Percentiles rank a stretch among this genome's conserved stretches.
phyloP scores from a whole-genome alignment of 257 asterid genomes.

The Parsonsia alboflavescens region DNA sequence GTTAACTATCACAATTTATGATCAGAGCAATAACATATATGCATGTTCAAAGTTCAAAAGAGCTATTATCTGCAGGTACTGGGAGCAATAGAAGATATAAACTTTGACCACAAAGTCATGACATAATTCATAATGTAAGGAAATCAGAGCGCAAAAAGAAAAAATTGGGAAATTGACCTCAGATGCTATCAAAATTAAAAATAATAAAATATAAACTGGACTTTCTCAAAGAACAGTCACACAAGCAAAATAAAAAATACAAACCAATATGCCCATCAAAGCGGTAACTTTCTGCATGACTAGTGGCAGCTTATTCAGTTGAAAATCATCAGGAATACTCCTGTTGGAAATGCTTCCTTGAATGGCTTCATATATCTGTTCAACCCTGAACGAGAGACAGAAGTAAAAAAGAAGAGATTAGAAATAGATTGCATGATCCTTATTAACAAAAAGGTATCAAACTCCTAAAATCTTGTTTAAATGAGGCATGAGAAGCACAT shows the following conservation, averaged over 20 bases:
- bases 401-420: background rate
- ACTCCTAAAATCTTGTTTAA: background rate
- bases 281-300: slow-evolving; percentile 89
- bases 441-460: background rate
- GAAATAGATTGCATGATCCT: background rate
- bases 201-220: background rate
- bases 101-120: background rate
- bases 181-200: background rate
- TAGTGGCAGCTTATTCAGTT: slow-evolving; percentile 62
- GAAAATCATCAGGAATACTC: slow-evolving; percentile 53
- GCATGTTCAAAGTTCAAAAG: background rate
- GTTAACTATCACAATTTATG: no score
- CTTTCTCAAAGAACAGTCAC: background rate
- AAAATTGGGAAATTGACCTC: background rate
- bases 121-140: background rate
- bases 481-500: background rate
- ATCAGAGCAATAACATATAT: background rate
- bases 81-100: background rate
- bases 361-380: slow-evolving; percentile 65
- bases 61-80: background rate
- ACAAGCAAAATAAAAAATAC: slow-evolving; percentile 16
- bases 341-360: slow-evolving; percentile 40
- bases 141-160: background rate
- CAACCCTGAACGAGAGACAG: slow-evolving; percentile 58
- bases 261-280: slow-evolving; percentile 86